A percentile compares a stretch with the other conserved stretches of the same genome.
These are phyloP conservation scores for Trypanosoma cruzi DNA, from an alignment of 208 protist genomes.

Conservation along the genomic window DNA sequence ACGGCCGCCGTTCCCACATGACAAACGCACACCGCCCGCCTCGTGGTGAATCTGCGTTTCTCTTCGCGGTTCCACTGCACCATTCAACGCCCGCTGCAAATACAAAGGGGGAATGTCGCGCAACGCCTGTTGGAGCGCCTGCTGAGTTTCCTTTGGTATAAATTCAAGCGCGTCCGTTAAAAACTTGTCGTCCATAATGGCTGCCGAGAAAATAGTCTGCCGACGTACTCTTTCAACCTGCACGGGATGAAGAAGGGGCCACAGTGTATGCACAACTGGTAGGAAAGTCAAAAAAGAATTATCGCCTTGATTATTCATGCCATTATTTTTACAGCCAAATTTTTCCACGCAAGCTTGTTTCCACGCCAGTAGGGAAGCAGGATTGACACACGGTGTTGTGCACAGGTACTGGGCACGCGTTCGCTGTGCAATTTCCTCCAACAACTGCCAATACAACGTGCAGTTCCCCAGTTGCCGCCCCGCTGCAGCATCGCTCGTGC, in stretches of 20 bases:
- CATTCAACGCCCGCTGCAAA: neutral
- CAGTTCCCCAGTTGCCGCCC: too few species aligned
- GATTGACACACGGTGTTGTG: constrained; percentile 5
- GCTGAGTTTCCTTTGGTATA: neutral
- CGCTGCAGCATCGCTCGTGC: neutral
- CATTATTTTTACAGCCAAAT: neutral
- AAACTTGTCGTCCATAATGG: neutral
- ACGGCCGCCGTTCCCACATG: neutral
- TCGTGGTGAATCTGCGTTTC: constrained; percentile 2
- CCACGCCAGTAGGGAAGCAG: neutral
- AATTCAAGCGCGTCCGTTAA: neutral
- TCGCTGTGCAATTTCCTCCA: constrained; percentile 2
- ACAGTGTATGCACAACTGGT: neutral
- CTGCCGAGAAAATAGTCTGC: neutral
- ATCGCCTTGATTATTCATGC: neutral
- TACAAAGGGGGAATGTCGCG: neutral
- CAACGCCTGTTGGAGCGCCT: neutral
- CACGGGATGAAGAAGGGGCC: neutral
- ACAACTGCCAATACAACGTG: neutral
- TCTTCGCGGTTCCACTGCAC: neutral
- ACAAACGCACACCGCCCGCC: neutral
- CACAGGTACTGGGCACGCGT: constrained; percentile 9
- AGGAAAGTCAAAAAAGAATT: neutral
- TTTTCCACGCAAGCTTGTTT: neutral
- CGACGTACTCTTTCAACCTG: neutral